phyloP scores from a whole-genome alignment of 163 green algal genomes.

The Scenedesmus sp. region DNA sequence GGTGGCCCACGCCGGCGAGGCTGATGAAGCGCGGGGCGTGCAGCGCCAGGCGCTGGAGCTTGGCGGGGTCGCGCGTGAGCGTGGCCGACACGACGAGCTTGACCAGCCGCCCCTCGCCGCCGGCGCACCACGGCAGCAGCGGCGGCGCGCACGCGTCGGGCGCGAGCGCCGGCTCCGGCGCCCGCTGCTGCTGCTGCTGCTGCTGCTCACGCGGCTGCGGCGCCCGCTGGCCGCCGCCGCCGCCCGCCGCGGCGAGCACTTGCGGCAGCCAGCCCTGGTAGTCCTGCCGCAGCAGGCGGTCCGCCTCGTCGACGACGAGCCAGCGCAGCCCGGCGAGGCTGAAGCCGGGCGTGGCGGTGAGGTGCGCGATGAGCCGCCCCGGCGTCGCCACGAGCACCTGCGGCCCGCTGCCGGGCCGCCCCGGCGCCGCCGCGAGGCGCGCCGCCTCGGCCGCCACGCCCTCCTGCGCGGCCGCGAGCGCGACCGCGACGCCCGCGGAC shows the following conservation, averaged over 20 bases:
- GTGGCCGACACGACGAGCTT: slow-evolving; percentile 96
- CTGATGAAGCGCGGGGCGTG: slow-evolving; percentile 83
- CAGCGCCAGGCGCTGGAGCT: slow-evolving; percentile 83
- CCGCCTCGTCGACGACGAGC: slow-evolving; percentile 88
- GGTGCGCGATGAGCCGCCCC: slow-evolving; percentile 89
- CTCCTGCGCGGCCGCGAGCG: slow-evolving; percentile 65
- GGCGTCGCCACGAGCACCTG: slow-evolving; percentile 92
- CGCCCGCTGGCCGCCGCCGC: neutral
- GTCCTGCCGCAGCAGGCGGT: slow-evolving; percentile 85
- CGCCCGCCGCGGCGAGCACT: slow-evolving; percentile 55
- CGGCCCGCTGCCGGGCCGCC: slow-evolving; percentile 5
- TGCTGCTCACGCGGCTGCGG: neutral
- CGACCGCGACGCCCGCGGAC: slow-evolving; percentile 62
- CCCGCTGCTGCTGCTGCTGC: neutral
- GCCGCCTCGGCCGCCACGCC: slow-evolving; percentile 65
- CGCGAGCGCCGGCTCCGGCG: neutral
- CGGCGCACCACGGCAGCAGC: neutral
- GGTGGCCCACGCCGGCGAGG: slow-evolving; percentile 42
- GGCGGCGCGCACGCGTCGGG: too few species aligned
- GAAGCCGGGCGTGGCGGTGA: slow-evolving; percentile 77
- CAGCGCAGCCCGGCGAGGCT: slow-evolving; percentile 31
- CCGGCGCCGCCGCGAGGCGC: slow-evolving; percentile 44
- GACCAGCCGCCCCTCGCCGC: slow-evolving; percentile 58
- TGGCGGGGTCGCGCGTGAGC: slow-evolving; percentile 91
- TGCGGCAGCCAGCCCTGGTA: slow-evolving; percentile 90